Evolutionary conservation across 345 rosid genomes (phyloP).

Genomic region (Balakata baccata): DNA sequence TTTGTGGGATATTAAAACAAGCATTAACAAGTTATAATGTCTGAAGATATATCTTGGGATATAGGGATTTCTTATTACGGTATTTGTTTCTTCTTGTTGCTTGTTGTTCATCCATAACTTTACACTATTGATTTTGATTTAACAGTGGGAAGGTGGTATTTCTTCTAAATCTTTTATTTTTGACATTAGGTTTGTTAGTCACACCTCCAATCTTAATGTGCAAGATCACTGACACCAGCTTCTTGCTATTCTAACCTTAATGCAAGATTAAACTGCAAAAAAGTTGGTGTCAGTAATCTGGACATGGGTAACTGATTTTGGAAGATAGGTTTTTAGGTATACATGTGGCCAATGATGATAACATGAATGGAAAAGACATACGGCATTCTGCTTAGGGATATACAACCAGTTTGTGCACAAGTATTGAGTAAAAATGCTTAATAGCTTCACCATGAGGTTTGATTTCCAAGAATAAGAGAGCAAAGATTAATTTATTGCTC

Average conservation of each 20-base stretch:
- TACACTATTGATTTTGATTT: not conserved
- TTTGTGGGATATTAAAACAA: not conserved
- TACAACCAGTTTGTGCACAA: not conserved
- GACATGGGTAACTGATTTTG: not conserved
- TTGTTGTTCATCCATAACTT: not conserved
- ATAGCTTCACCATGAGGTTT: not conserved
- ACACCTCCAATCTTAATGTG: not conserved
- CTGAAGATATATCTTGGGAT: conserved; percentile 5
- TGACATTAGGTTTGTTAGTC: not conserved
- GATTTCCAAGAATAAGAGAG: not conserved
- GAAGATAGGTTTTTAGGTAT: not conserved
- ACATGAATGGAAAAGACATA: not conserved
- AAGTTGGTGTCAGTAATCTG: not conserved
- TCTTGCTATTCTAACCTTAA: not conserved
- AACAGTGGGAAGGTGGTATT: not conserved
- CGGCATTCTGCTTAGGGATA: not conserved
- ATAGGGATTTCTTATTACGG: not conserved
- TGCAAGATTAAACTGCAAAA: not conserved
- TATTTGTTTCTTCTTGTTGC: not conserved
- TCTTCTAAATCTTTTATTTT: not conserved
- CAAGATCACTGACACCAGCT: too few relatives aligned
- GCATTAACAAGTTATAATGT: not conserved
- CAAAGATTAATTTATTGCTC: not conserved
- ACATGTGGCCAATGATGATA: not conserved
- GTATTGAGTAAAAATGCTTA: not conserved